phyloP scores from a whole-genome alignment of 2,329 filamentous ascomycete genomes.

The Fusarium denticulatum region DNA sequence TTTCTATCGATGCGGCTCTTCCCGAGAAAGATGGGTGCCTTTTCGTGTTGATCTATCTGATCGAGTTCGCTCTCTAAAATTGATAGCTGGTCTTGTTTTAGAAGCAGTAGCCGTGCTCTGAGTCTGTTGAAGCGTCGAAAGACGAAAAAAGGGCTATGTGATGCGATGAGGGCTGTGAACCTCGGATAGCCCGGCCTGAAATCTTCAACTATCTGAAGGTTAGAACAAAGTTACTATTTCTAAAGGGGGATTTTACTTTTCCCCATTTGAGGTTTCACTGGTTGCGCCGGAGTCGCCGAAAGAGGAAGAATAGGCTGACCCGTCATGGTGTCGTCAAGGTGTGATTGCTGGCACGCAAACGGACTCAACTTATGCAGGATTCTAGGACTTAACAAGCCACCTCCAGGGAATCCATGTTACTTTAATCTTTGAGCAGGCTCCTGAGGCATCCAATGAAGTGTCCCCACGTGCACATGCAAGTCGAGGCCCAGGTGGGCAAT shows the following conservation, averaged over 20 bases:
- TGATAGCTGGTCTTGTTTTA: not conserved
- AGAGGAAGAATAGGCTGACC: not conserved
- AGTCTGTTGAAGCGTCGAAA: not conserved
- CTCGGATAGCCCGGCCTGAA: not conserved
- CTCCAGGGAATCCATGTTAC: not conserved
- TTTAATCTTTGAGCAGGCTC: not conserved
- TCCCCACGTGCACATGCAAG: not conserved
- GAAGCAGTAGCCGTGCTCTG: not conserved
- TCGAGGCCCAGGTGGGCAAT: not conserved
- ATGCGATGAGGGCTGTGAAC: not conserved
- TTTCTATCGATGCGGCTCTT: not conserved
- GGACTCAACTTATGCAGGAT: not conserved
- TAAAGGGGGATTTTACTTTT: not conserved
- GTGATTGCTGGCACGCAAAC: not conserved
- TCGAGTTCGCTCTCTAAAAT: not conserved
- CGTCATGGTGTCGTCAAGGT: not conserved
- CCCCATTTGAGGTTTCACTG: not conserved
- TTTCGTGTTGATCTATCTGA: not conserved
- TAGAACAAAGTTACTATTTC: accelerated
- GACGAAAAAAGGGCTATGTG: not conserved
- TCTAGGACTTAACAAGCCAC: not conserved
- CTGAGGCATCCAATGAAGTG: not conserved
- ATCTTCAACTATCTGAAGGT: not conserved
- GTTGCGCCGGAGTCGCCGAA: not conserved
- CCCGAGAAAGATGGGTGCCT: not conserved